Evolutionary conservation across 2,329 filamentous ascomycete genomes (phyloP), one percentile per base, ranked within the genome.

Genomic region (Fusarium sp.): DNA sequence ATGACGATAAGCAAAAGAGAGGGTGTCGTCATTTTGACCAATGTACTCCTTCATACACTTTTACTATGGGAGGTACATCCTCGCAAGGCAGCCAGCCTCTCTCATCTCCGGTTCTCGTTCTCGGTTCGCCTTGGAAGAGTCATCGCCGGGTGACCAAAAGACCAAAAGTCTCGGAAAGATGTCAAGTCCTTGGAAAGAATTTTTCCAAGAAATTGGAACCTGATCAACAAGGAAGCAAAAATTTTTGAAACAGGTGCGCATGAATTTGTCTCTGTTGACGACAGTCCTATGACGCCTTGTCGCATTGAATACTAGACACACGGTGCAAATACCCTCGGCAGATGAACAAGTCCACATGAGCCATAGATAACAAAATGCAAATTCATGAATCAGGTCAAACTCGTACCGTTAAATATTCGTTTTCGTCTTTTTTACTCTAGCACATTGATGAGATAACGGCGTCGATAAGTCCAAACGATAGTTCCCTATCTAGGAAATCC

Each of bases 21-120:
- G 73, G 72, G 73, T 75, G 73, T 75, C 73, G 70, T 75, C 73
- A 75, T 75, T 24, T 60, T 29, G 38, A 4, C 47, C 3, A n/a
- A n/a, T n/a, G n/a, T n/a, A n/a, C n/a, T n/a, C n/a, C n/a, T n/a
- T n/a, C n/a, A n/a, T n/a, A n/a, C n/a, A n/a, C n/a, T n/a, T n/a
- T n/a, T n/a, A n/a, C n/a, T n/a, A n/a, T n/a, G n/a, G n/a, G n/a
- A n/a, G n/a, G n/a, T 37, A 74, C 72, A 42, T 70, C 3, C 7
- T 38, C 63, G 24, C 60, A 52, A 29, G 60, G 34, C 29, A 61
- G 38, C 35, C 56, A 27, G 38, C 56, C 37, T 35, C 11, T 69
- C 64, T 70, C 70, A 69, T 69, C 59, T 76, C 75, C 69, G 65
- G 56, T 74, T 74, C 71, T 34, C 60, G 66, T 62, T 62, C 29